phyloP scores from a whole-genome alignment of 1,284 basidiomycete species.

The Cystobasidiaceae sp. region DNA sequence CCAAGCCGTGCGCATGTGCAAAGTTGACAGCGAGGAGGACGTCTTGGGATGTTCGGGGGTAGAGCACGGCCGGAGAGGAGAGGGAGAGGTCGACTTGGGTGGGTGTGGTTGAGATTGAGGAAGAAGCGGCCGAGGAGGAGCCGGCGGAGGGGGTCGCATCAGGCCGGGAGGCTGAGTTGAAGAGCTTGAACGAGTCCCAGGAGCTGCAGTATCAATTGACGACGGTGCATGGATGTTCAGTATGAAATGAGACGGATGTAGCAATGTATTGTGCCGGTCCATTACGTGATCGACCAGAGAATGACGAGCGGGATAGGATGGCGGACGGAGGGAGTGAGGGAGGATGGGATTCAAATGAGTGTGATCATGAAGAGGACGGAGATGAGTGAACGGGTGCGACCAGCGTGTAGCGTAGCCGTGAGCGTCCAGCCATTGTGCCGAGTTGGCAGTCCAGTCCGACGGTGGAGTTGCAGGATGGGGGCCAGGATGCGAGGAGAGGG shows the following conservation, averaged over 20 bases:
- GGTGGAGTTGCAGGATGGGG: too few relatives aligned
- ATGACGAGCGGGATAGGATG: background rate
- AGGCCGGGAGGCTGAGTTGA: slow-evolving; percentile 15
- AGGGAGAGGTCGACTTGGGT: background rate
- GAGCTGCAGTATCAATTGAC: too few relatives aligned
- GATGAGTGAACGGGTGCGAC: background rate
- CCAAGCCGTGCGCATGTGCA: background rate
- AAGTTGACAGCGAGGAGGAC: slow-evolving; percentile 12
- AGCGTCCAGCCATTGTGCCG: too few relatives aligned
- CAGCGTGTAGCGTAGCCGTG: too few relatives aligned
- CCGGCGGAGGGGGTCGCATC: background rate
- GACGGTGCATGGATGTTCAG: too few relatives aligned
- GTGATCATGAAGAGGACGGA: background rate
- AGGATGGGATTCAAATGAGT: background rate
- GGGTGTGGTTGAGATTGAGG: background rate
- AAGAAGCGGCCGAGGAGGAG: background rate
- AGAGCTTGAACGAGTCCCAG: slow-evolving; percentile 10
- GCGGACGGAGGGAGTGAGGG: background rate
- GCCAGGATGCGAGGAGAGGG: too few relatives aligned
- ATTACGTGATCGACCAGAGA: background rate
- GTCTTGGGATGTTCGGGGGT: slow-evolving; percentile 2
- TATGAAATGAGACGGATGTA: too few relatives aligned
- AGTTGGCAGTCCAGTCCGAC: too few relatives aligned
- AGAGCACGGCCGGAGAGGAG: slow-evolving; percentile 1
- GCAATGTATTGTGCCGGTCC: too few relatives aligned